A percentile compares a stretch with the other conserved stretches of the same genome.
phyloP scores from a whole-genome alignment of 1,139 yeast species.

The Protomyces pachydermus region DNA sequence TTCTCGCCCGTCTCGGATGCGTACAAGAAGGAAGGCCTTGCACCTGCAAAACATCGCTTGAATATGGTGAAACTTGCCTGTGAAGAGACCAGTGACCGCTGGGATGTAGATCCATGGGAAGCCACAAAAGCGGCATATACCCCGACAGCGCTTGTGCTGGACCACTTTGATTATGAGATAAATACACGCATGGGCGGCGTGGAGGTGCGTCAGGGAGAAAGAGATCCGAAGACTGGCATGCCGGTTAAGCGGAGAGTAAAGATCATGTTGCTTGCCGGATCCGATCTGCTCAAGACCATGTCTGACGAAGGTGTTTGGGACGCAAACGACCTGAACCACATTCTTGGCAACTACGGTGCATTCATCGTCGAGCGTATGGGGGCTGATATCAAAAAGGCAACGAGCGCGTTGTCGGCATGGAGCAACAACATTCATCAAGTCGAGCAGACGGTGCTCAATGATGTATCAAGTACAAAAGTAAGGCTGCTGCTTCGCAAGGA shows the following conservation, averaged over 20 bases:
- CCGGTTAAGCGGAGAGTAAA: constrained; percentile 48
- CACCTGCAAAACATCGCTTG: constrained; percentile 81
- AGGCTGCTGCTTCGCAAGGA: constrained; percentile 86
- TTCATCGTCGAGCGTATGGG: constrained; percentile 95
- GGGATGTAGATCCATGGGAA: constrained; percentile 99
- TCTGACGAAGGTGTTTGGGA: constrained; percentile 99
- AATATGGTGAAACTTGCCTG: constrained; percentile 98
- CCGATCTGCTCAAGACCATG: constrained; percentile 95
- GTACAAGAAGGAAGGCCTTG: constrained; percentile 88
- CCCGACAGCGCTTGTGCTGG: constrained; percentile 90
- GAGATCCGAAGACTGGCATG: constrained; percentile 36
- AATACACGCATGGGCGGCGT: constrained; percentile 87
- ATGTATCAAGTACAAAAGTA: constrained; percentile 90
- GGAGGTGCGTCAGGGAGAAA: constrained; percentile 55
- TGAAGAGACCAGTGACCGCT: constrained; percentile 93
- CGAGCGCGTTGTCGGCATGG: constrained; percentile 39
- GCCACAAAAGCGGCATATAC: constrained; percentile 86
- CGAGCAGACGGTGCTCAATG: constrained; percentile 92
- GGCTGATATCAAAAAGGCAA: constrained; percentile 57
- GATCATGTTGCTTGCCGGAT: constrained; percentile 95
- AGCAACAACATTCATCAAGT: constrained; percentile 72
- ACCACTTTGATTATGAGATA: constrained; percentile 93
- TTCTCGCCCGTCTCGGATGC: constrained; percentile 96
- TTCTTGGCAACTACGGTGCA: constrained; percentile 92
- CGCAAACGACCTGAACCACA: constrained; percentile 85